Evolutionary conservation across 139 green algal genomes (phyloP), one percentile per base, ranked within the genome.

Genomic region (Tetraselmis striata): DNA sequence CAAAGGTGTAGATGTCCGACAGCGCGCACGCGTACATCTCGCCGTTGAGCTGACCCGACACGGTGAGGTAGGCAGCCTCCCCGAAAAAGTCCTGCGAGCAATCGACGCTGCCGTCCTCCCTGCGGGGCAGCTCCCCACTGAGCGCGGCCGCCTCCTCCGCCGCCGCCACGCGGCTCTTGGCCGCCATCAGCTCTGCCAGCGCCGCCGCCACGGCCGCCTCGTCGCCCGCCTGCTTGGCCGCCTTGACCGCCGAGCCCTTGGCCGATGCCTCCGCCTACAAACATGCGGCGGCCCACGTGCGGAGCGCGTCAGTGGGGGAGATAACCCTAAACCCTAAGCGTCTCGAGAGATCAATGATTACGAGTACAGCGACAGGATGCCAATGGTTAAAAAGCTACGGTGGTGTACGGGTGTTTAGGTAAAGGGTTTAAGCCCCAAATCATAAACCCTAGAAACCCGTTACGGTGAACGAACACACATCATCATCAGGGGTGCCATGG

Each of bases 1-100:
- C 95, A 85, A 98, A 98, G 26, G 95, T 98, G 88, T 98, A 98
- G 18, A 98, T 88, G 86, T 95, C 96, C 82, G 90, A 94, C 78
- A 98, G 89, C 0, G 88, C 92, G 80, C 90, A 96, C 1, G 95
- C 95, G 78, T 95, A 97, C 89, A 95, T 96, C 87, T 98, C 95
- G 29, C 83, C 85, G 28, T 95, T 91, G 58, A 95, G 88, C 85
- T 94, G 89, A 24, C 92, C 92, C n/a, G 91, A 95, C 28, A 96
- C 92, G 27, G 92, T 95, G 2, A 96, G 85, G 82, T 88, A 96
- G 1, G 91, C 84, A 32, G 86, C 81, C 79, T 90, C 78, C 5
- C 83, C 88, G 77, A 96, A 96, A 77, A 96, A 96, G 88, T 96
- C 93, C 5, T 86, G 18, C 25, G 79, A 82, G 82, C 93, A 95